A percentile compares a stretch with the other conserved stretches of the same genome.
Conservation (phyloP, 306 rosid species). For the Astragalus membranaceus region DNA sequence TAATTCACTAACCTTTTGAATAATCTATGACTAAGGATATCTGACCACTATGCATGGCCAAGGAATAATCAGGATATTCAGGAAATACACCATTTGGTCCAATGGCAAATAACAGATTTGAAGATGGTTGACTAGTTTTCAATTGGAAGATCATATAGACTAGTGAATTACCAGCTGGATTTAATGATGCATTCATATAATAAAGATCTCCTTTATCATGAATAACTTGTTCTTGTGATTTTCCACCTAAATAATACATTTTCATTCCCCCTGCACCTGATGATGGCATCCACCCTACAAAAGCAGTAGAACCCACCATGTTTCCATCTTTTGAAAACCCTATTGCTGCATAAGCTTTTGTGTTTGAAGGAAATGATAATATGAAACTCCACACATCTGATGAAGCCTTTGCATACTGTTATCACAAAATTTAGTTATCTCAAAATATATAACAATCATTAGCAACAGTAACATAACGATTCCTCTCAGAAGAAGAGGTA, state of each 20-base stretch:
- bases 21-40: conserved; percentile 17
- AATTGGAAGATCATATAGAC: conserved; percentile 9
- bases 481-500: too few relatives aligned
- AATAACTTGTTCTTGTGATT: neutral
- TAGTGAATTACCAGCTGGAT: neutral
- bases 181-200: neutral
- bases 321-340: conserved; percentile 25
- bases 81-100: conserved; percentile 23
- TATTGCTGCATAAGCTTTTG: conserved; percentile 21
- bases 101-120: conserved; percentile 19
- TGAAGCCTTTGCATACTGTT: conserved; percentile 22
- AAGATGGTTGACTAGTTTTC: conserved; percentile 2
- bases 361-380: conserved; percentile 14
- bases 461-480: too few relatives aligned
- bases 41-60: neutral
- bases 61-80: neutral
- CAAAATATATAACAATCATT: too few relatives aligned
- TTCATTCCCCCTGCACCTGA: neutral
- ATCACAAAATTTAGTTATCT: too few relatives aligned
- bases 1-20: neutral
- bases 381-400: conserved; percentile 22
- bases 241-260: conserved; percentile 1
- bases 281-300: conserved; percentile 11
- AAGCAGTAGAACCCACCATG: conserved; percentile 24
- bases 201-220: neutral